Evolutionary conservation across 2,329 filamentous ascomycete genomes (phyloP), one percentile per base, ranked within the genome.

Genomic region (Trichoderma sp.): DNA sequence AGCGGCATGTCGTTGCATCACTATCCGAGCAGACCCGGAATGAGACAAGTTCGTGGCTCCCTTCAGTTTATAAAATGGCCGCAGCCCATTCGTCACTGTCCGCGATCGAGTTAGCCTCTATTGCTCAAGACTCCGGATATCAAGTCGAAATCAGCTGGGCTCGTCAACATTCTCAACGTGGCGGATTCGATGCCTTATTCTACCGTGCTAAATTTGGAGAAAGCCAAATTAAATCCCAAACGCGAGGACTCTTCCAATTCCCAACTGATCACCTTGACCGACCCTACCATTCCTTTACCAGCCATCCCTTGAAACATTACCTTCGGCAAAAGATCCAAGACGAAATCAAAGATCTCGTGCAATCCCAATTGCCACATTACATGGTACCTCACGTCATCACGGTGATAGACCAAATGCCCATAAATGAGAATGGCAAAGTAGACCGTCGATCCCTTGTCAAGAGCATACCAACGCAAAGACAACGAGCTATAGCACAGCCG

Each of bases 181-280:
- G 43, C n/a, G 43, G 43, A 51, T 3, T 51, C n/a, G 43, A 51
- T 51, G 43, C 43, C 14, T 9, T 51, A 0, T 51, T 51, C 43
- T 21, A 51, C n/a, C n/a, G n/a, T 6, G 9, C 3, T 5, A 2
- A 51, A 6, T 21, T 9, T 0, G 5, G 3, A 0, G 43, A 51
- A 51, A 51, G 43, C 43, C 6, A 51, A 24, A 0, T 4, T 9
- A 51, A 14, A 24, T 3, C 0, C 43, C n/a, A 51, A 12, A n/a
- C 0, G 5, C n/a, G 43, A 51, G 24, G n/a, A 12, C 43, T 51
- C n/a, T 51, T 51, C n/a, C 43, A 51, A 24, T 51, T 51, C 43
- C 43, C 43, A 24, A 51, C 43, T 51, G n/a, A 51, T 24, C 43
- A 51, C 12, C 9, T 21, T 51, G n/a, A 51, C n/a, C 43, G 43